These are phyloP conservation scores for Colletotrichum nymphaeae DNA, from an alignment of 2,329 filamentous ascomycete genomes.

Conservation along the genomic window DNA sequence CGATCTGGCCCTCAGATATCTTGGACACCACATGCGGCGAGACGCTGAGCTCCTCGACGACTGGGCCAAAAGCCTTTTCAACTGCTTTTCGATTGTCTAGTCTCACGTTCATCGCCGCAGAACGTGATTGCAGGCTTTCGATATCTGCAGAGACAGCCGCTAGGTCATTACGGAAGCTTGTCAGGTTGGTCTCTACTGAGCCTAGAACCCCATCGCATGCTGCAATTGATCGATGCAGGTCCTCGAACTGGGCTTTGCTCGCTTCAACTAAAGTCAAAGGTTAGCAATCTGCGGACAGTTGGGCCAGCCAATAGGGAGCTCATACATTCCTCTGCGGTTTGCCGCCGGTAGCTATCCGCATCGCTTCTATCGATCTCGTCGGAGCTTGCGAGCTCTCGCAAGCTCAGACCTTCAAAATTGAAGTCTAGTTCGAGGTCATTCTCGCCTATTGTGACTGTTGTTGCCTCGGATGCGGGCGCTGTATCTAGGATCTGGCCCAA, in stretches of 20 bases:
- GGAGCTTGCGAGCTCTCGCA: conserved; percentile 74
- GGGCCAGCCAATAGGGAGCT: background rate
- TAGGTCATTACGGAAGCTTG: conserved; percentile 92
- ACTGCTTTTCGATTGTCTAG: conserved; percentile 91
- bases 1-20: conserved; percentile 89
- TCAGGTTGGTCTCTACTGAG: conserved; percentile 92
- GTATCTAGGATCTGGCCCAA: conserved; percentile 62
- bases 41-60: conserved; percentile 92
- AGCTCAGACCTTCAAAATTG: conserved; percentile 82
- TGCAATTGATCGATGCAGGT: conserved; percentile 87
- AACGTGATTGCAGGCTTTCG: conserved; percentile 89
- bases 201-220: conserved; percentile 93
- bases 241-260: conserved; percentile 87
- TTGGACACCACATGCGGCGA: conserved; percentile 85
- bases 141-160: conserved; percentile 95
- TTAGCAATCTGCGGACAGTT: conserved; percentile 28
- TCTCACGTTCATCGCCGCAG: conserved; percentile 82
- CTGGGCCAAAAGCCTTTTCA: conserved; percentile 86
- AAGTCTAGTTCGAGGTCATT: conserved; percentile 74
- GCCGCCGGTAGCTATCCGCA: conserved; percentile 50
- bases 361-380: conserved; percentile 43
- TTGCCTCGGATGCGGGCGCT: conserved; percentile 35
- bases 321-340: conserved; percentile 80
- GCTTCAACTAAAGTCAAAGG: conserved; percentile 69
- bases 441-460: conserved; percentile 49